These are phyloP conservation scores for Pythium diclinum DNA, from an alignment of 352 stramenopile genomes.

Conservation along the genomic window DNA sequence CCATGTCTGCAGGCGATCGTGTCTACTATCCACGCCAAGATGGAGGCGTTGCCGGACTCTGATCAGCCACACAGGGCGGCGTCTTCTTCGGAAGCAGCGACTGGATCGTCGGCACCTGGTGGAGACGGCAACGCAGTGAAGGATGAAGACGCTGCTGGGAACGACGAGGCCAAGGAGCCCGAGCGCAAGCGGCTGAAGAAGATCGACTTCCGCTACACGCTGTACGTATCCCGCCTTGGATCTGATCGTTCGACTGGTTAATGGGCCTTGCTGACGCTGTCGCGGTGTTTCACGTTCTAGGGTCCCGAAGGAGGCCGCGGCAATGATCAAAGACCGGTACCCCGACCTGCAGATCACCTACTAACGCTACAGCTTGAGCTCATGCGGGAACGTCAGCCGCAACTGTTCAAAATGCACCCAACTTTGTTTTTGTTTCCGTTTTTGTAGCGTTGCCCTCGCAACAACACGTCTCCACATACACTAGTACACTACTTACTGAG, in stretches of 20 bases:
- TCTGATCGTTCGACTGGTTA: neutral
- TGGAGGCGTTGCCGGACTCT: conserved; percentile 51
- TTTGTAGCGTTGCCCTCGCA: neutral
- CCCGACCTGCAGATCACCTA: conserved; percentile 57
- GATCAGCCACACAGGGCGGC: conserved; percentile 10
- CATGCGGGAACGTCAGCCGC: neutral
- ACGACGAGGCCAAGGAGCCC: conserved; percentile 47
- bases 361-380: conserved; percentile 11
- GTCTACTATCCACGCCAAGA: conserved; percentile 75
- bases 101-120: neutral
- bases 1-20: conserved; percentile 44
- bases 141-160: conserved; percentile 25
- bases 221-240: conserved; percentile 39
- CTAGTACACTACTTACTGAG: neutral
- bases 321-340: conserved; percentile 71
- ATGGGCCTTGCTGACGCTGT: conserved; percentile 6
- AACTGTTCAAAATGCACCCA: neutral
- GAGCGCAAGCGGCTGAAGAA: conserved; percentile 87
- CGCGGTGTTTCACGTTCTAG: conserved; percentile 26
- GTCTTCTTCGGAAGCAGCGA: conserved; percentile 4
- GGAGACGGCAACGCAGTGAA: conserved; percentile 10
- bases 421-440: neutral
- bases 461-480: neutral
- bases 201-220: conserved; percentile 88
- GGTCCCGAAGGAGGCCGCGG: conserved; percentile 79